Evolutionary conservation across 1,284 basidiomycete genomes (phyloP).

Genomic region (Mycena sp.): DNA sequence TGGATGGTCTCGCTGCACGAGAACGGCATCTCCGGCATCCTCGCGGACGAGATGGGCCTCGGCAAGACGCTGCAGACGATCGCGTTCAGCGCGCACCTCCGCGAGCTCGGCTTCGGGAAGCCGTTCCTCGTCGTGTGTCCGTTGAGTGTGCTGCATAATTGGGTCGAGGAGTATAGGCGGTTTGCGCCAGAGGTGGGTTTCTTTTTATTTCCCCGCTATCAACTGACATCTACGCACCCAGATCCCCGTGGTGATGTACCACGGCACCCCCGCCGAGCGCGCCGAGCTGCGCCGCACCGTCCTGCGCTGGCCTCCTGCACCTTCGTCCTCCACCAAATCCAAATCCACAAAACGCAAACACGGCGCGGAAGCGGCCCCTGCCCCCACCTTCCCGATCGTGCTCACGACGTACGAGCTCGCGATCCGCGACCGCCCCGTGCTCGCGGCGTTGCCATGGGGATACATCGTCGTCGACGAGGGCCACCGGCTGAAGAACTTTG

Average conservation of each 20-base stretch:
- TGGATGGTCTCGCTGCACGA: slow-evolving; percentile 96
- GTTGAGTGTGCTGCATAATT: slow-evolving; percentile 92
- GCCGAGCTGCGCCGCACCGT: slow-evolving; percentile 75
- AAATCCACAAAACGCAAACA: slow-evolving; percentile 3
- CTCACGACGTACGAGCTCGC: slow-evolving; percentile 96
- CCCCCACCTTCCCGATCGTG: slow-evolving; percentile 74
- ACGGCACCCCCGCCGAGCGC: slow-evolving; percentile 84
- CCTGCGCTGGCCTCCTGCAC: slow-evolving; percentile 49
- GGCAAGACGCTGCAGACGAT: slow-evolving; percentile 97
- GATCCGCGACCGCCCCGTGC: slow-evolving; percentile 80
- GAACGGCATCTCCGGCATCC: slow-evolving; percentile 94
- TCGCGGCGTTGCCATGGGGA: slow-evolving; percentile 83
- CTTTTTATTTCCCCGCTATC: not conserved
- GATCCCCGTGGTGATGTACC: slow-evolving; percentile 92
- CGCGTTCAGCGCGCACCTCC: slow-evolving; percentile 90
- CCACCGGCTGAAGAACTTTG: slow-evolving; percentile 92
- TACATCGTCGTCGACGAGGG: slow-evolving; percentile 98
- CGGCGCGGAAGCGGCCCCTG: slow-evolving; percentile 27
- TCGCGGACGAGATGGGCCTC: slow-evolving; percentile 95
- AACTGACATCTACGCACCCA: slow-evolving; percentile 39
- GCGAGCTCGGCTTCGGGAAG: slow-evolving; percentile 76
- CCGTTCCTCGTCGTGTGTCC: slow-evolving; percentile 94
- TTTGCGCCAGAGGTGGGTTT: slow-evolving; percentile 78
- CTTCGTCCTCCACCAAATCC: slow-evolving; percentile 9
- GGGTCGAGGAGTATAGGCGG: slow-evolving; percentile 87